phyloP scores from a whole-genome alignment of 2,329 filamentous ascomycete species.

The Fusarium hostae region DNA sequence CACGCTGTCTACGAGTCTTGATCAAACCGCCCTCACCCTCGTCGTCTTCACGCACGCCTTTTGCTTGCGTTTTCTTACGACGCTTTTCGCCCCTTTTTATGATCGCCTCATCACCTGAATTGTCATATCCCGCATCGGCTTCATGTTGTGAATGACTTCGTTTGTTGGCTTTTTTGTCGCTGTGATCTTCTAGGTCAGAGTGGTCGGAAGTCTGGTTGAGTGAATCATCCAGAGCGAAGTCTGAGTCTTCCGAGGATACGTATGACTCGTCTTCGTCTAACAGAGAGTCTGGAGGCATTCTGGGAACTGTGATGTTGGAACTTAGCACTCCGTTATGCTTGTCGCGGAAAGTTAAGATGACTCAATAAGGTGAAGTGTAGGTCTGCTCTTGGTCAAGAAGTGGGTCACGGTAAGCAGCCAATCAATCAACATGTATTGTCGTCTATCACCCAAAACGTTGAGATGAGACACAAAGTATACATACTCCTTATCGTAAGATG shows the following conservation, averaged over 20 bases:
- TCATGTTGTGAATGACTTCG: slow-evolving; percentile 30
- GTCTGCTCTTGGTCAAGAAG: neutral
- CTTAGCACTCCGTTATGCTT: neutral
- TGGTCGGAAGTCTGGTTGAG: slow-evolving; percentile 59
- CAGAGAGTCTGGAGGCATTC: slow-evolving; percentile 57
- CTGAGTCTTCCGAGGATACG: slow-evolving; percentile 77
- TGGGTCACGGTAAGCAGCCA: slow-evolving; percentile 28
- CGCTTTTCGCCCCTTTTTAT: slow-evolving; percentile 71
- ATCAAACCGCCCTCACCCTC: slow-evolving; percentile 71
- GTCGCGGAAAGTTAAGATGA: slow-evolving; percentile 5
- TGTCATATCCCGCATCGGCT: slow-evolving; percentile 63
- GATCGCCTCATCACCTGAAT: slow-evolving; percentile 78
- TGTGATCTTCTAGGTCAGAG: slow-evolving; percentile 61
- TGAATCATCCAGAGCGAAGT: slow-evolving; percentile 72
- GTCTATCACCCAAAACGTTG: neutral
- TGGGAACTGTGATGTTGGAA: slow-evolving; percentile 24
- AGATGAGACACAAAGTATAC: neutral
- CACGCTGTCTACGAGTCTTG: slow-evolving; percentile 78
- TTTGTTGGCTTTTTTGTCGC: slow-evolving; percentile 43
- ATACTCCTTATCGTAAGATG: neutral
- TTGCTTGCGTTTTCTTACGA: slow-evolving; percentile 57
- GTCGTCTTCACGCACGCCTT: slow-evolving; percentile 54
- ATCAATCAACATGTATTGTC: slow-evolving; percentile 21
- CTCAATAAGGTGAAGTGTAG: neutral
- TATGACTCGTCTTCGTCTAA: slow-evolving; percentile 68